Evolutionary conservation across 2,329 filamentous ascomycete genomes (phyloP).

Genomic region (Dactylella cylindrospora): DNA sequence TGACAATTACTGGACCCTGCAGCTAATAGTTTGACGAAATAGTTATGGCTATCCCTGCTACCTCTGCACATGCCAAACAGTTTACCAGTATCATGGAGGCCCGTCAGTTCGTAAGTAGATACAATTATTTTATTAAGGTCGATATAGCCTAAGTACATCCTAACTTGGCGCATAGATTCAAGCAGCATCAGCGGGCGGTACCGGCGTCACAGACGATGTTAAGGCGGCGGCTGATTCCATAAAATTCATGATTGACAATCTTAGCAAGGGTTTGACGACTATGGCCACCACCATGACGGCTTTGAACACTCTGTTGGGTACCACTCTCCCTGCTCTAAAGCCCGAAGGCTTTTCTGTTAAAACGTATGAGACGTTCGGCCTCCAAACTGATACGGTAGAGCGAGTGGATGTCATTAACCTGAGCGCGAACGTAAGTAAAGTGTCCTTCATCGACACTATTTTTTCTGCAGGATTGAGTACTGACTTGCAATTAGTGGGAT

Average conservation of each 20-base stretch:
- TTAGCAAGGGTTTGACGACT: conserved; percentile 11
- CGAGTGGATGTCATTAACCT: conserved; percentile 27
- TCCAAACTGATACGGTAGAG: conserved; percentile 9
- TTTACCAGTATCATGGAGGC: too few species aligned
- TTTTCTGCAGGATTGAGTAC: too few species aligned
- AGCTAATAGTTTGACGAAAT: too few species aligned
- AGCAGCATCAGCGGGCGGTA: background rate
- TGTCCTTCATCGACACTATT: too few species aligned
- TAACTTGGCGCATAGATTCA: conserved; percentile 8
- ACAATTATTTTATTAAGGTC: too few species aligned
- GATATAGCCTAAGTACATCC: too few species aligned
- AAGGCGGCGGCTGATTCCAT: conserved; percentile 25
- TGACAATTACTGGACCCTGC: too few species aligned
- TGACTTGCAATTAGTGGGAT: conserved; percentile 32
- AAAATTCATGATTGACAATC: conserved; percentile 24
- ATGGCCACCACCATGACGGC: conserved; percentile 24
- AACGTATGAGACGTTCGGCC: background rate
- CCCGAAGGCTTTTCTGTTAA: conserved; percentile 25
- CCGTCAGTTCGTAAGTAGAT: too few species aligned
- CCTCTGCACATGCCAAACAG: too few species aligned
- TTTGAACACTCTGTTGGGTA: conserved; percentile 15
- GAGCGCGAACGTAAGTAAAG: conserved; percentile 24
- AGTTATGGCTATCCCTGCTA: conserved; percentile 28
- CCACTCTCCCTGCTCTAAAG: conserved; percentile 22
- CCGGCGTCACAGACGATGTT: conserved; percentile 11